Base-by-base conservation (phyloP, 805 yeast species). In the Monosporozyma yasuniensis region DNA sequence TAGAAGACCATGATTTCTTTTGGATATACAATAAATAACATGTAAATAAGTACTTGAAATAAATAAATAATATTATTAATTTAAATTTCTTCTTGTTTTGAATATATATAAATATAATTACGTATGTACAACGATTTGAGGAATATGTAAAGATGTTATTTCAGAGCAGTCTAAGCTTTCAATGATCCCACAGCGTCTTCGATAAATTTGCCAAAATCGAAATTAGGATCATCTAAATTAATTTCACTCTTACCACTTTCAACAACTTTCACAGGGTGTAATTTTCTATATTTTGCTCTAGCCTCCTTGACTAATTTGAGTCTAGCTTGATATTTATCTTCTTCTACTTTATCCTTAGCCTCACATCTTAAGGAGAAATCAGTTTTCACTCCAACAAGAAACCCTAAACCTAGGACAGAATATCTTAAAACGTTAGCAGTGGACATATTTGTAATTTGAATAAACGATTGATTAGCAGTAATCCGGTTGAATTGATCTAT, bases 401-500 rank as follows among this genome's bases (percentile, higher is more conserved):
- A 74, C 70, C 99, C 99, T 59, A 87, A 80, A 49, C 86, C 91
- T 59, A 91, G 78, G 49, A 95, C 84, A 59, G 95, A 75, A 83
- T 93, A 91, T 83, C 98, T 87, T 66, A 90, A 79, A 65, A 90
- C 81, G 69, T 77, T 77, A 50, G 73, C 66, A 48, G 79, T 71
- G 48, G 79, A 75, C 80, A 76, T 76, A 4, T 16, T 47, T 23
- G 12, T n/a, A 18, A n/a, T n/a, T n/a, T n/a, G n/a, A 16, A 25
- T 42, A 9, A 4, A 12, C 27, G 11, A 25, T 21, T 25, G 39
- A 35, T 18, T 16, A 18, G 34, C 4, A 8, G 4, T 25, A 25
- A 5, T 25, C 11, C 16, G 6, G 35, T 12, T 32, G 6, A n/a
- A 32, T 14, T 32, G 35, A 7, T 32, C 16, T 32, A 32, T 32